phyloP scores from a whole-genome alignment of 2,329 filamentous ascomycete genomes.

The Cordyceps sp. region DNA sequence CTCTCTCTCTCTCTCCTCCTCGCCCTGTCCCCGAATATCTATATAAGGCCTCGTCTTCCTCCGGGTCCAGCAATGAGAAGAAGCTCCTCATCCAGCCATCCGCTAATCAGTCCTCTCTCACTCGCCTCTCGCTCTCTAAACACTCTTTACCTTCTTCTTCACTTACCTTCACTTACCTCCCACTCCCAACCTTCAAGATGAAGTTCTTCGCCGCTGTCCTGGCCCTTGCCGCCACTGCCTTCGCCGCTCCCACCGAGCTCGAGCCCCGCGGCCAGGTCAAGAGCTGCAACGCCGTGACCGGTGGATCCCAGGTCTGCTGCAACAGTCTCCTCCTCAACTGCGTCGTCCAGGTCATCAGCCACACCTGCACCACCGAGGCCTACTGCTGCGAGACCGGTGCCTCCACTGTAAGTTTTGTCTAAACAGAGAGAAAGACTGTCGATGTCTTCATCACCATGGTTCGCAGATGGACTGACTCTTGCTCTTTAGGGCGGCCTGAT shows the following conservation, averaged over 20 bases:
- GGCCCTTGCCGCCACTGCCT: constrained; percentile 1
- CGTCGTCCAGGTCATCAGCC: constrained; percentile 1
- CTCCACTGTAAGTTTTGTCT: background rate
- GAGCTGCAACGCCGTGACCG: background rate
- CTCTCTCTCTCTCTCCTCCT: too few relatives aligned
- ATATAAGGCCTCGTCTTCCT: background rate
- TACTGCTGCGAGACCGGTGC: constrained; percentile 3
- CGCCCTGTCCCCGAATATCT: too few relatives aligned
- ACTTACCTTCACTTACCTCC: background rate
- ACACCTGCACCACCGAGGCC: background rate
- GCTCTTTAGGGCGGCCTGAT: constrained; percentile 1
- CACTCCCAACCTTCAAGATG: constrained; percentile 1
- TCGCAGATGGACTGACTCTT: too few relatives aligned
- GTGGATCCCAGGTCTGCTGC: constrained; percentile 2
- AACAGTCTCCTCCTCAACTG: constrained; percentile 1
- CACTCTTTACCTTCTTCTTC: background rate
- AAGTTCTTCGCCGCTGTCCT: constrained; percentile 1
- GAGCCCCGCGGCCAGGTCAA: background rate
- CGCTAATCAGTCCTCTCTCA: background rate
- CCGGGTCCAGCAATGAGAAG: background rate
- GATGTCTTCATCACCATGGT: too few relatives aligned
- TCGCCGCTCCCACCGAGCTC: constrained; percentile 1
- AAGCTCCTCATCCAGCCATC: background rate
- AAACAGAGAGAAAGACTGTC: background rate
- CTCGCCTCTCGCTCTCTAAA: background rate